A percentile compares a stretch with the other conserved stretches of the same genome.
These are phyloP conservation scores for Mycena indigotica DNA, from an alignment of 768 basidiomycete genomes.

Conservation along the genomic window DNA sequence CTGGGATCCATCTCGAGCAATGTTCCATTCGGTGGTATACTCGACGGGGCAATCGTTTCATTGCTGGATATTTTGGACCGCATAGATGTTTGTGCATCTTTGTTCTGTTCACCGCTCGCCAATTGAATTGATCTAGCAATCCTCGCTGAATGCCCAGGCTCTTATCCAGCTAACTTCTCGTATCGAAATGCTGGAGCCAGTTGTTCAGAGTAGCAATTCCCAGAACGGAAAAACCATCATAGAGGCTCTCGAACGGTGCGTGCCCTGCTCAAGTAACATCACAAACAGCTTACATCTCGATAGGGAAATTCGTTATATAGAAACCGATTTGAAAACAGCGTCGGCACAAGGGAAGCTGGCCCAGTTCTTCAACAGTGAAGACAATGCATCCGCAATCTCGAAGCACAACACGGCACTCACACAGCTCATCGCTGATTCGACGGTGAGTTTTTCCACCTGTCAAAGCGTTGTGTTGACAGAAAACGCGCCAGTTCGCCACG, in stretches of 20 bases:
- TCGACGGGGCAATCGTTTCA: constrained; percentile 8
- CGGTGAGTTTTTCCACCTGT: too few relatives aligned
- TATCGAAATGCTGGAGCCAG: constrained; percentile 1
- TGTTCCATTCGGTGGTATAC: not conserved
- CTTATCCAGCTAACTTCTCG: constrained; percentile 8
- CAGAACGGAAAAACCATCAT: not conserved
- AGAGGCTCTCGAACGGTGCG: not conserved
- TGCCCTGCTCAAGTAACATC: too few relatives aligned
- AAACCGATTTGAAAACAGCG: not conserved
- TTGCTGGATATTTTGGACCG: constrained; percentile 4
- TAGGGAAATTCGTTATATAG: constrained; percentile 7
- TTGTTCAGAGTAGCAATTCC: not conserved
- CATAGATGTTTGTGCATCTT: not conserved
- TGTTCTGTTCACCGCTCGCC: not conserved
- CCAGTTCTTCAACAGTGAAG: not conserved
- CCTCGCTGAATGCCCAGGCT: constrained; percentile 1
- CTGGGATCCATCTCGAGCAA: constrained; percentile 3
- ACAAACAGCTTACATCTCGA: not conserved
- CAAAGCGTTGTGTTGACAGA: too few relatives aligned
- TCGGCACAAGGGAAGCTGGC: not conserved
- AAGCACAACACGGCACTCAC: not conserved
- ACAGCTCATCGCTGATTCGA: not conserved
- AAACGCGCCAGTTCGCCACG: too few relatives aligned
- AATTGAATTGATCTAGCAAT: not conserved
- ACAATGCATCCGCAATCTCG: not conserved